Evolutionary conservation across 768 basidiomycete genomes (phyloP).

Genomic region (Exidia glandulosa): DNA sequence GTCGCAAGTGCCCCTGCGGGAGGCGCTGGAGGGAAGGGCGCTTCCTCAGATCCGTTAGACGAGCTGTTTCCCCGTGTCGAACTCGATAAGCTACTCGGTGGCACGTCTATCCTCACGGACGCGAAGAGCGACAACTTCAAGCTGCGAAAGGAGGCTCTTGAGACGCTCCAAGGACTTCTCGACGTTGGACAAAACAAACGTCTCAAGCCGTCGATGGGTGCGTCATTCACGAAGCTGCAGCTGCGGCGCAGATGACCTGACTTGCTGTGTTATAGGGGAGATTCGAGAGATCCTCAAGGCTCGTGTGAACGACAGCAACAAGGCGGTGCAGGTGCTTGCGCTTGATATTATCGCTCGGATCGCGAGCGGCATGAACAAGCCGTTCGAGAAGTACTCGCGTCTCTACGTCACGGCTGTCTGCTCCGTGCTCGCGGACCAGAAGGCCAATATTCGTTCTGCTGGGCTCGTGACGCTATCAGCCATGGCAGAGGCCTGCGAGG

Average conservation of each 20-base stretch:
- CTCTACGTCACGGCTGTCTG: constrained; percentile 68
- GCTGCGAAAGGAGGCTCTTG: constrained; percentile 88
- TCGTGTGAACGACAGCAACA: constrained; percentile 85
- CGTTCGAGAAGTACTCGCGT: constrained; percentile 83
- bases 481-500: constrained; percentile 75
- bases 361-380: constrained; percentile 88
- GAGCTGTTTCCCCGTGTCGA: constrained; percentile 95
- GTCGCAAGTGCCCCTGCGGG: constrained; percentile 38
- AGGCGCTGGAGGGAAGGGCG: constrained; percentile 30
- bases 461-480: constrained; percentile 70
- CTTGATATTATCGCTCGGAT: constrained; percentile 85
- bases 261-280: constrained; percentile 48
- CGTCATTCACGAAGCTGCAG: constrained; percentile 10
- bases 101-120: constrained; percentile 71
- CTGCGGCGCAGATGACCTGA: not conserved
- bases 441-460: constrained; percentile 70
- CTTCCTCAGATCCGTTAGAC: constrained; percentile 62
- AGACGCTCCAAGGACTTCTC: constrained; percentile 67
- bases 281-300: constrained; percentile 82
- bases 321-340: constrained; percentile 82
- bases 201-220: constrained; percentile 82
- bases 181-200: constrained; percentile 91
- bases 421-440: constrained; percentile 85
- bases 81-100: constrained; percentile 73
- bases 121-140: constrained; percentile 95